phyloP scores from a whole-genome alignment of 306 rosid genomes.

The Abrus pulchellus region DNA sequence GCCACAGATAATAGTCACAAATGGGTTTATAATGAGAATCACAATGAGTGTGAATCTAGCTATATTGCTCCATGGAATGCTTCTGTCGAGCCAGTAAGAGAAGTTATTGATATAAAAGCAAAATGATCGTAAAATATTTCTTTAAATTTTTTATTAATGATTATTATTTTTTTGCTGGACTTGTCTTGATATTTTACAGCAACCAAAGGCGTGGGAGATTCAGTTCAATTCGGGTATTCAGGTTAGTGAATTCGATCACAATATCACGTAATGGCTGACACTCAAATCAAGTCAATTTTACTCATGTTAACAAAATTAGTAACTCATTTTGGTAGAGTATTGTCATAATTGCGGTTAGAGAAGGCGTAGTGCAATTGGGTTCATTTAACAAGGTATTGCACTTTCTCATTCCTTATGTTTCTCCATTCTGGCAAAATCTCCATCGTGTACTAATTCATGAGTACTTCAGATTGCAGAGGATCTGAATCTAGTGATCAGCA shows the following conservation, averaged over 20 bases:
- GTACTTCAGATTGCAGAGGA: conserved; percentile 74
- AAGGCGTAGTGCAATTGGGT: conserved; percentile 89
- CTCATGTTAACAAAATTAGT: not conserved
- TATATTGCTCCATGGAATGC: conserved; percentile 78
- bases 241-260: conserved; percentile 53
- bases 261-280: not conserved
- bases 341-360: conserved; percentile 80
- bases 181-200: conserved; percentile 52
- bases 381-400: conserved; percentile 75
- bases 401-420: conserved; percentile 31
- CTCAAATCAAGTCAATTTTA: not conserved
- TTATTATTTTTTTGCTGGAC: not conserved
- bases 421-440: conserved; percentile 23
- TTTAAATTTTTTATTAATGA: not conserved
- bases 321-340: conserved; percentile 65
- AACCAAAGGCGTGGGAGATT: conserved; percentile 88
- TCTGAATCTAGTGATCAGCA: conserved; percentile 69
- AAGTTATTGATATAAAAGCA: not conserved
- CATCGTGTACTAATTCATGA: not conserved
- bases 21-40: conserved; percentile 78
- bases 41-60: conserved; percentile 71
- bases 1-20: conserved; percentile 87
- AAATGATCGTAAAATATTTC: not conserved
- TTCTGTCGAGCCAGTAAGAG: conserved; percentile 72
- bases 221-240: conserved; percentile 91